These are phyloP conservation scores for Naganishia sp. DNA, from an alignment of 1,284 basidiomycete species.

Conservation along the genomic window DNA sequence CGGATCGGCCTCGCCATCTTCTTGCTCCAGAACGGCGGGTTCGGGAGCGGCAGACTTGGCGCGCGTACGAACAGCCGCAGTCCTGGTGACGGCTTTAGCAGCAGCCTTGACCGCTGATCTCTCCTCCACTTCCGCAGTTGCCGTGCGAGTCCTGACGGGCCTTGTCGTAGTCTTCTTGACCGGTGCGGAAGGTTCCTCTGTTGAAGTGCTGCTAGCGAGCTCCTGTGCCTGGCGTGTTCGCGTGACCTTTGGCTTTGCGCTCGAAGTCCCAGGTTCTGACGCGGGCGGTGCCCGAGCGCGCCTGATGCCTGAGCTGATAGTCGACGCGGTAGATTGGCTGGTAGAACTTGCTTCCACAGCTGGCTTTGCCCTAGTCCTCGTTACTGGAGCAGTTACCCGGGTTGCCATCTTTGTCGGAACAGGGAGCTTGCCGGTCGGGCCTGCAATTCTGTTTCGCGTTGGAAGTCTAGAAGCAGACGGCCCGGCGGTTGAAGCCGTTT, in stretches of 20 bases:
- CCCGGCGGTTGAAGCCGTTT: neutral
- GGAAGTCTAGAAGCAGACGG: slow-evolving; percentile 6
- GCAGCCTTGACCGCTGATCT: neutral
- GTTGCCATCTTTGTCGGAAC: neutral
- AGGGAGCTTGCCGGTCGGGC: neutral
- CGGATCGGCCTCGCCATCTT: slow-evolving; percentile 16
- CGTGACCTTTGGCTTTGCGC: slow-evolving; percentile 6
- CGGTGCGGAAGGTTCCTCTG: neutral
- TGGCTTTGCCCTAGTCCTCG: neutral
- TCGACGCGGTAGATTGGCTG: neutral
- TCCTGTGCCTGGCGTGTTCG: slow-evolving; percentile 5
- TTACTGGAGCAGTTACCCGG: neutral
- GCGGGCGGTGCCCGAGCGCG: slow-evolving; percentile 1
- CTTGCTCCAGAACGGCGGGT: neutral
- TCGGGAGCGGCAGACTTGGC: slow-evolving; percentile 3
- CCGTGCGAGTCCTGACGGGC: slow-evolving; percentile 1
- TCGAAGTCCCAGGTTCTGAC: neutral
- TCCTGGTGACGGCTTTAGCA: slow-evolving; percentile 2
- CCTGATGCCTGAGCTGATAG: neutral
- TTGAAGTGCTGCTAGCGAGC: slow-evolving; percentile 4
- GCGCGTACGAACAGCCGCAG: slow-evolving; percentile 2
- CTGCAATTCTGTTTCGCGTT: neutral
- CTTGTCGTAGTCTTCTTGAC: slow-evolving; percentile 2
- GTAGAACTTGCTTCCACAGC: neutral
- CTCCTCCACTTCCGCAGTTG: slow-evolving; percentile 7